These are phyloP conservation scores for Sphagnum magellanicum DNA, from an alignment of 228 moss, liverwort and hornwort species.

Conservation along the genomic window DNA sequence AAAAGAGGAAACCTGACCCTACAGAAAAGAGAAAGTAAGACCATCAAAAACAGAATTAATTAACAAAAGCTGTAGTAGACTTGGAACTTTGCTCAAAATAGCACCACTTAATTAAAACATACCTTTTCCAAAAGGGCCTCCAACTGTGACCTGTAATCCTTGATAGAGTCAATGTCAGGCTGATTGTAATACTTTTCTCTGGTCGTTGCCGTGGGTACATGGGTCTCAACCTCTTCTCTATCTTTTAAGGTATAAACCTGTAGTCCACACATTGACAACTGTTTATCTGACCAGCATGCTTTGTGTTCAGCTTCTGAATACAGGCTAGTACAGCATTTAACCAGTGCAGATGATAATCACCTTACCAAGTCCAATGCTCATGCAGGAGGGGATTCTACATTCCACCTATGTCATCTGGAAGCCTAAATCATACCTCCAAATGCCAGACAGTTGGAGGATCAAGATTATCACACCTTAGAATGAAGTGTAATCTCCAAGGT, in stretches of 20 bases:
- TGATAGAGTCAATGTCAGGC: slow-evolving; percentile 36
- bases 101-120: neutral
- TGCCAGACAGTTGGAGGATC: no score
- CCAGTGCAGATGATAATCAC: neutral
- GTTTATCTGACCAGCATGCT: no score
- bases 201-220: slow-evolving; percentile 75
- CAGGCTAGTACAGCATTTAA: neutral
- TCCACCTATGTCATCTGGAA: no score
- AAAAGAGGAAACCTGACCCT: no score
- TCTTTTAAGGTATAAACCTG: slow-evolving; percentile 91
- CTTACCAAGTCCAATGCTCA: neutral
- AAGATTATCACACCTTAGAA: slow-evolving; percentile 39
- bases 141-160: slow-evolving; percentile 42
- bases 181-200: slow-evolving; percentile 52
- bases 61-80: no score
- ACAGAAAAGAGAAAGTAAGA: no score
- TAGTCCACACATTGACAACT: neutral
- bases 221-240: slow-evolving; percentile 79
- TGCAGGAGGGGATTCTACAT: neutral
- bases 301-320: no score
- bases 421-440: no score
- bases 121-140: slow-evolving; percentile 63
- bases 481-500: slow-evolving; percentile 66
- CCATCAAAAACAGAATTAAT: no score
- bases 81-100: no score